Evolutionary conservation across 768 basidiomycete species (phyloP), one percentile per base, ranked within the genome.

Genomic region (Pleurotus cornucopiae): DNA sequence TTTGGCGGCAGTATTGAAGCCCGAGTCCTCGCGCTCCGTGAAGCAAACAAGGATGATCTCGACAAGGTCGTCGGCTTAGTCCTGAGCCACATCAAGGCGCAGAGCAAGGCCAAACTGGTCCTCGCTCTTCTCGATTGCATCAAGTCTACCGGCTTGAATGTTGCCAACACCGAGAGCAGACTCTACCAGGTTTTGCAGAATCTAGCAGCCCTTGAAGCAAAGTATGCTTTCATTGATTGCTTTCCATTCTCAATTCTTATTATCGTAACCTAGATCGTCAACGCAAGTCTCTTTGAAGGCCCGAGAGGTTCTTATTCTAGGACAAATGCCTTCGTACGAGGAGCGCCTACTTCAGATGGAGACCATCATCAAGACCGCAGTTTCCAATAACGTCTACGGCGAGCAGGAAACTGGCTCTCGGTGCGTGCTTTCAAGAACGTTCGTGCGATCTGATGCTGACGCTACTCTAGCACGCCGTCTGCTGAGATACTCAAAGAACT

Each of bases 321-420:
- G 91, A 46, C 93, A 96, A 69, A 89, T 99, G 83, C 97, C 97
- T 4, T 96, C 94, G 12, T 96, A 92, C 67, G 94, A 98, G 65
- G 97, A 98, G 69, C 89, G 97, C 57, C 77, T 87, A 41, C 76
- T 84, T 23, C 97, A 99, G 70, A 96, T 99, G 91, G 95, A 97
- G 74, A 78, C 86, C 23, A 88, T 99, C 53, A 80, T 99, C 47
- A 93, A 89, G 71, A 81, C 87, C 23, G 90, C 97, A 0, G 90
- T 97, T 51, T 85, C 86, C 14, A 88, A 86, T 56, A 89, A 86
- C 61, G 88, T 86, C 64, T 98, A 99, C 64, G 97, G 96, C 58
- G 94, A 97, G 71, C 80, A 82, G 44, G 88, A 82, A 3, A 66
- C 75, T 38, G 76, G 77, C 16, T 76, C 84, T 57, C 83, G 84